These are phyloP conservation scores for Cladosporium oxysporum DNA, from an alignment of 2,329 filamentous ascomycete genomes.

Conservation along the genomic window DNA sequence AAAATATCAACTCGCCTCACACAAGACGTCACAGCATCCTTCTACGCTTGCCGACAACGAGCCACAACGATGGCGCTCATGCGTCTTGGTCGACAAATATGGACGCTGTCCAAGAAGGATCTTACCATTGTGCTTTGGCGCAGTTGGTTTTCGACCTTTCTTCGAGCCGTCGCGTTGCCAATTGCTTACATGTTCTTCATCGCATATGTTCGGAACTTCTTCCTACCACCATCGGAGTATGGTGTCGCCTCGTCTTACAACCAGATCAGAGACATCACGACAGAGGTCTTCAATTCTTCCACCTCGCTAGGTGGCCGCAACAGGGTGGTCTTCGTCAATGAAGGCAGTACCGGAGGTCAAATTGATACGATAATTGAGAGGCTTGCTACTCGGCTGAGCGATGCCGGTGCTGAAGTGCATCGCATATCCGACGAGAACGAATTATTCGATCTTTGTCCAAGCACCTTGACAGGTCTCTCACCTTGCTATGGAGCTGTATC, in stretches of 20 bases:
- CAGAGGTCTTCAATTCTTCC: slow-evolving; percentile 63
- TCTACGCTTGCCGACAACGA: not conserved
- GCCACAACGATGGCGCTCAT: not conserved
- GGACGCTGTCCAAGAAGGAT: slow-evolving; percentile 16
- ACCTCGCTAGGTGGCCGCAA: slow-evolving; percentile 59
- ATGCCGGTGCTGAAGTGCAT: slow-evolving; percentile 57
- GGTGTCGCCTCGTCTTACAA: slow-evolving; percentile 62
- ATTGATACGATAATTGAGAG: slow-evolving; percentile 69
- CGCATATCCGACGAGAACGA: slow-evolving; percentile 59
- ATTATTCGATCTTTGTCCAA: slow-evolving; percentile 63
- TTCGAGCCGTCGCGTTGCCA: slow-evolving; percentile 14
- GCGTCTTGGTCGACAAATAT: slow-evolving; percentile 16
- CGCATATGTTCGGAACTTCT: slow-evolving; percentile 67
- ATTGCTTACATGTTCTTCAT: slow-evolving; percentile 46
- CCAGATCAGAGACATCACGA: slow-evolving; percentile 55
- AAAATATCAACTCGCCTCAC: not conserved
- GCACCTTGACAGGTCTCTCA: slow-evolving; percentile 61
- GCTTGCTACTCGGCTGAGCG: slow-evolving; percentile 58
- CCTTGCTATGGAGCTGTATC: slow-evolving; percentile 72
- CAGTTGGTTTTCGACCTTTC: slow-evolving; percentile 17
- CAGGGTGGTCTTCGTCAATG: slow-evolving; percentile 76
- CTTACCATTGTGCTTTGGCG: slow-evolving; percentile 17
- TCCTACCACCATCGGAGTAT: slow-evolving; percentile 71
- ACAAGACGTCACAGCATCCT: not conserved
- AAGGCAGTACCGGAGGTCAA: slow-evolving; percentile 63